Percentiles rank a stretch among this genome's conserved stretches.
These are phyloP conservation scores for Fusarium buxicola DNA, from an alignment of 2,329 filamentous ascomycete genomes.

Conservation along the genomic window DNA sequence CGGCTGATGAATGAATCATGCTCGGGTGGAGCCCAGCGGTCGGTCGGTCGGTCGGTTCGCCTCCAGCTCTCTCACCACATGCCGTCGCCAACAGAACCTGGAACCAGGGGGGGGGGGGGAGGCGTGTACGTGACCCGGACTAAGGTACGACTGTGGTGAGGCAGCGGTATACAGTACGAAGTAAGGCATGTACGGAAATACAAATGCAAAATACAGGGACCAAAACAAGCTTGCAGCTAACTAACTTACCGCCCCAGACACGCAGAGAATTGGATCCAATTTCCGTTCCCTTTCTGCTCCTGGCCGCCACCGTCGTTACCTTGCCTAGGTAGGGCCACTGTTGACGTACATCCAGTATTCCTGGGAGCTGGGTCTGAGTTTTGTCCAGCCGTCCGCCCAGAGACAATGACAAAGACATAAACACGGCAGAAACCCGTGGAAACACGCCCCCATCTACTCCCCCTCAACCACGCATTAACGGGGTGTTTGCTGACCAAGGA, in stretches of 20 bases:
- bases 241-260: not conserved
- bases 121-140: slow-evolving; percentile 28
- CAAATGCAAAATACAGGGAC: slow-evolving; percentile 17
- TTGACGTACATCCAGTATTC: not conserved
- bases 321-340: slow-evolving; percentile 3
- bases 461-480: slow-evolving; percentile 11
- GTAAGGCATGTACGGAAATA: slow-evolving; percentile 7
- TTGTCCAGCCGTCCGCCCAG: not conserved
- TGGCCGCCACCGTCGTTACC: slow-evolving; percentile 3
- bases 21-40: slow-evolving; percentile 43
- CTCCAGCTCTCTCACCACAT: slow-evolving; percentile 42
- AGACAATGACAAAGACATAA: slow-evolving; percentile 28
- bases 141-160: slow-evolving; percentile 8
- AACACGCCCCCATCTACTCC: slow-evolving; percentile 35
- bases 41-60: slow-evolving; percentile 44
- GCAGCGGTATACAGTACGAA: slow-evolving; percentile 38
- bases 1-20: slow-evolving; percentile 50
- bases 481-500: slow-evolving; percentile 27
- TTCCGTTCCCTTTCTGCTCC: slow-evolving; percentile 5
- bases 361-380: not conserved
- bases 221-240: slow-evolving; percentile 27
- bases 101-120: slow-evolving; percentile 17
- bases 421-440: slow-evolving; percentile 39
- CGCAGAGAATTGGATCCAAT: slow-evolving; percentile 25
- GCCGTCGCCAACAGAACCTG: slow-evolving; percentile 15